phyloP scores from a whole-genome alignment of 805 yeast genomes.

The Yamadazyma olivae region DNA sequence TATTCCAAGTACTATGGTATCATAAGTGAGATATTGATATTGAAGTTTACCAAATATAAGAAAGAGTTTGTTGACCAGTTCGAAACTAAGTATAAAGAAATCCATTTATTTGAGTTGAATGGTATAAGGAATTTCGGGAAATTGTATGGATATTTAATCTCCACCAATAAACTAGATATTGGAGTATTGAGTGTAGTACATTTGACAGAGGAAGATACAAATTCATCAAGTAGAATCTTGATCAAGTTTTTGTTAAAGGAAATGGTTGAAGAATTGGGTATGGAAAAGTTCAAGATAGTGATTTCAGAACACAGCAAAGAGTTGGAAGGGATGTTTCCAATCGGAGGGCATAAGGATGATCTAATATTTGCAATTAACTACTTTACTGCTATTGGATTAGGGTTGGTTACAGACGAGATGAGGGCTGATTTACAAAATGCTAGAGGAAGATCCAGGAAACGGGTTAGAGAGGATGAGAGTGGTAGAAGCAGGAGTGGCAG shows the following conservation, averaged over 20 bases:
- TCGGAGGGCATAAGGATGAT: slow-evolving; percentile 42
- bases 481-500: slow-evolving; percentile 10
- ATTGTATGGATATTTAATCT: slow-evolving; percentile 81
- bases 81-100: slow-evolving; percentile 48
- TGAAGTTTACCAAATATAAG: slow-evolving; percentile 49
- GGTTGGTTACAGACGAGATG: slow-evolving; percentile 79
- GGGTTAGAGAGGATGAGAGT: slow-evolving; percentile 16
- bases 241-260: slow-evolving; percentile 79
- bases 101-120: slow-evolving; percentile 69
- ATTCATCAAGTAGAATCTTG: slow-evolving; percentile 78
- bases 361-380: slow-evolving; percentile 80
- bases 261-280: slow-evolving; percentile 73
- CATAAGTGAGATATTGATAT: slow-evolving; percentile 48
- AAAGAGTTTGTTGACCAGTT: slow-evolving; percentile 51
- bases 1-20: slow-evolving; percentile 84
- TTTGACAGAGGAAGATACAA: slow-evolving; percentile 69
- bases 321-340: slow-evolving; percentile 65
- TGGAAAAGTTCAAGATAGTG: slow-evolving; percentile 45
- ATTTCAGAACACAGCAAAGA: slow-evolving; percentile 50
- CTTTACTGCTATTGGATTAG: slow-evolving; percentile 91
- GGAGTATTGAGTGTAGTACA: slow-evolving; percentile 51
- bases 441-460: slow-evolving; percentile 8
- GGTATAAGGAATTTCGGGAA: slow-evolving; percentile 76
- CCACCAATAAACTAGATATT: slow-evolving; percentile 68
- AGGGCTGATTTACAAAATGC: slow-evolving; percentile 44